Percentiles rank a stretch among this genome's conserved stretches.
Conservation (phyloP, 805 yeast genomes). For the Wickerhamomyces rabaulensis region DNA sequence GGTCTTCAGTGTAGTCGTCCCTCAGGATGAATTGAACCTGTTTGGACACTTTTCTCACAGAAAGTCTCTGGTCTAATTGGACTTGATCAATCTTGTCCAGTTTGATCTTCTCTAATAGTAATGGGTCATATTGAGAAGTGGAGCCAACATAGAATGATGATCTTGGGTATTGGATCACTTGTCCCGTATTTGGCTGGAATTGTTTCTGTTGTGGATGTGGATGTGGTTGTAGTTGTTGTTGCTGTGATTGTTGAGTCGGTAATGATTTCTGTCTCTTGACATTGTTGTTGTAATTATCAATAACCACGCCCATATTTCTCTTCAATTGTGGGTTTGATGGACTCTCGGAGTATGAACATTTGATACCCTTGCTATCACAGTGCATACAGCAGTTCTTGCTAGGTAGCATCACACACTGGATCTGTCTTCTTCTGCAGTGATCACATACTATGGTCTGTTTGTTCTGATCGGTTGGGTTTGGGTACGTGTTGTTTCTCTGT, state of each 20-base stretch:
- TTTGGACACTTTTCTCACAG: slow-evolving; percentile 75
- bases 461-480: slow-evolving; percentile 6
- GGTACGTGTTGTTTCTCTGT: slow-evolving; percentile 1
- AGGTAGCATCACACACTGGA: slow-evolving; percentile 69
- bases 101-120: slow-evolving; percentile 58
- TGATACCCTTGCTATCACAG: slow-evolving; percentile 68
- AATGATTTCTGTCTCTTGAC: slow-evolving; percentile 2
- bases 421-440: slow-evolving; percentile 75
- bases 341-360: slow-evolving; percentile 69
- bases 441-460: slow-evolving; percentile 55
- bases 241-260: slow-evolving; percentile 3
- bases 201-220: slow-evolving; percentile 8
- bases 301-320: slow-evolving; percentile 22
- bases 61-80: slow-evolving; percentile 57
- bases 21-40: slow-evolving; percentile 71
- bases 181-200: slow-evolving; percentile 11
- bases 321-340: slow-evolving; percentile 38
- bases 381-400: slow-evolving; percentile 62
- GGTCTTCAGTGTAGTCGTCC: slow-evolving; percentile 72
- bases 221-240: slow-evolving; percentile 1
- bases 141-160: slow-evolving; percentile 88
- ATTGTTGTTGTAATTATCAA: slow-evolving; percentile 7
- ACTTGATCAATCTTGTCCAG: slow-evolving; percentile 77
- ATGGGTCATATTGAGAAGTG: slow-evolving; percentile 75
- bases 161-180: slow-evolving; percentile 78